Conservation (phyloP, 345 rosid species). For the Lagerstroemia speciosa region DNA sequence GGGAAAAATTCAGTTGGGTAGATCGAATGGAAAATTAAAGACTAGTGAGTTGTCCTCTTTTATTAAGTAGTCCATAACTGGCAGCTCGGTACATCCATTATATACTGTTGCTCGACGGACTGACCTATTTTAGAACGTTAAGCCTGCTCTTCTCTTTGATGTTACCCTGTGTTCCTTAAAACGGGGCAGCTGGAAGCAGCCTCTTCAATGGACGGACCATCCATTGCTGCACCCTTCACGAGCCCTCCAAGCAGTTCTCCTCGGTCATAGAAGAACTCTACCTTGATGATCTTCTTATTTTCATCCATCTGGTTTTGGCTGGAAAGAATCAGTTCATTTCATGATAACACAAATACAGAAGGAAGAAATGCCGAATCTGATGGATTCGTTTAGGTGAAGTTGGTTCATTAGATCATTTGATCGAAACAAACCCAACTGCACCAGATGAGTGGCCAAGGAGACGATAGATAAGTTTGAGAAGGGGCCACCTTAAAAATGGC, state of each 20-base stretch:
- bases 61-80: background rate
- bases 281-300: conserved; percentile 39
- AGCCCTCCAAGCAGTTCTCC: conserved; percentile 54
- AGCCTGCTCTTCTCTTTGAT: background rate
- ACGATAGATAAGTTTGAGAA: background rate
- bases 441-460: background rate
- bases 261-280: conserved; percentile 39
- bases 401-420: too few relatives aligned
- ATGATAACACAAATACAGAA: background rate
- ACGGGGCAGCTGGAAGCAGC: conserved; percentile 38
- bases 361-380: background rate
- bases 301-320: conserved; percentile 28
- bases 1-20: too few relatives aligned
- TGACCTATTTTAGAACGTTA: background rate
- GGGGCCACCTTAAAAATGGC: conserved; percentile 25
- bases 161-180: conserved; percentile 25
- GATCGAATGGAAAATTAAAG: background rate
- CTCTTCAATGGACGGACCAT: background rate
- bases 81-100: background rate
- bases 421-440: too few relatives aligned
- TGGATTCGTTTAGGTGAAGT: too few relatives aligned
- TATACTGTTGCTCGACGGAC: background rate
- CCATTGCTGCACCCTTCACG: conserved; percentile 22
- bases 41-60: background rate
- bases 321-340: background rate